Base-by-base conservation (phyloP, 1,284 basidiomycete genomes). In the Rhodotorula sp. region DNA sequence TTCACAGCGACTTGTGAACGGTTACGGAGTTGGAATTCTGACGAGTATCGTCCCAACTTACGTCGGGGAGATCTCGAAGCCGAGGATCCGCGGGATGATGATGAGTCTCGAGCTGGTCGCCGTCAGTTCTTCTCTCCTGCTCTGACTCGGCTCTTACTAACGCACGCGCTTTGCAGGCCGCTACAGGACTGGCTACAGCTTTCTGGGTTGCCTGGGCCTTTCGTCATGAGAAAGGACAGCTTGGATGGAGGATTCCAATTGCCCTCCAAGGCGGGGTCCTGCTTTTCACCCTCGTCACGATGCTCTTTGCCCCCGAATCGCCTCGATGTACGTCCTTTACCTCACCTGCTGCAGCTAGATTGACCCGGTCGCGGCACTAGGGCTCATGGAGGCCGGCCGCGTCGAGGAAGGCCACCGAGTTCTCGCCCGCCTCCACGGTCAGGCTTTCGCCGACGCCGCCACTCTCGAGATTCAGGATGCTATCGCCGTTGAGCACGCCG, bases 61-160 rank as follows among this genome's bases (percentile, higher is more conserved):
- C 48, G 71, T 75, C 58, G 71, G 71, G n/a, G 75, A 76, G 50
- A 69, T 76, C 44, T 68, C 71, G 1, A 73, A 72, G 67, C 71
- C 75, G 3, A 30, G 44, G 5, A 65, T 70, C 40, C 69, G 75
- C 3, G 75, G 75, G 24, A 34, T 75, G 50, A 67, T 76, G 54
- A 59, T 48, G 48, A 64, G 61, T 22, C 64, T 76, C 37, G 73
- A 76, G 59, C 68, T 76, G 0, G 70, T 73, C n/a, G 67, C 8
- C 55, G 55, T 44, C 15, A 11, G 7, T 40, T 7, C 54, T 24
- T 2, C 30, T 4, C 8, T 30, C 52, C 1, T 20, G 13, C 22
- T 15, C 22, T 4, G 30, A 22, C 26, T 16, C 40, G 3, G 15
- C n/a, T 55, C 30, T 2, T 37, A 2, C 18, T 13, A 0, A 22